These are phyloP conservation scores for Pythium oligandrum DNA, from an alignment of 352 stramenopile species.

Conservation along the genomic window DNA sequence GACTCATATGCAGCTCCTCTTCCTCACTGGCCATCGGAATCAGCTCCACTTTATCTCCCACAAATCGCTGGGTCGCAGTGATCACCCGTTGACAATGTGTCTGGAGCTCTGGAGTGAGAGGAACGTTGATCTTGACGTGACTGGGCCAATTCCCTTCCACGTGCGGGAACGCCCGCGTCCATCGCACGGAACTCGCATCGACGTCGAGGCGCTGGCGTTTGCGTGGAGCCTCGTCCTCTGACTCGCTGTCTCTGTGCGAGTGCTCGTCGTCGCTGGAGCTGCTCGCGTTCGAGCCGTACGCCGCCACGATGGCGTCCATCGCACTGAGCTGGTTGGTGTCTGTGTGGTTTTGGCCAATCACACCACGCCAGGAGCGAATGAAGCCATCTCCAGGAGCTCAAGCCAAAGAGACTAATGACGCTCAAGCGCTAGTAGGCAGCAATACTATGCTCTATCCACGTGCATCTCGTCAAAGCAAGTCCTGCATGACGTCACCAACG, in stretches of 20 bases:
- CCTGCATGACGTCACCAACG: too few species aligned
- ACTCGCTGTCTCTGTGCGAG: neutral
- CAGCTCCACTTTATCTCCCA: constrained; percentile 16
- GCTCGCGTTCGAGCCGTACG: constrained; percentile 20
- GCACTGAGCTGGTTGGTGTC: too few species aligned
- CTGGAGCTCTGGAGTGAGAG: constrained; percentile 19
- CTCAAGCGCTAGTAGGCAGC: too few species aligned
- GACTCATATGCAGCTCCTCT: constrained; percentile 50
- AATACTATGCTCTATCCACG: too few species aligned
- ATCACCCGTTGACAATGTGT: constrained; percentile 24
- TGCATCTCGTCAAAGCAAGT: too few species aligned
- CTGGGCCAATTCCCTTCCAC: constrained; percentile 83
- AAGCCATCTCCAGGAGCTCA: too few species aligned
- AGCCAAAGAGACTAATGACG: too few species aligned
- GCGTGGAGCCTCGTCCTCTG: neutral
- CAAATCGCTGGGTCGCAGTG: constrained; percentile 22
- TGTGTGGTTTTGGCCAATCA: neutral
- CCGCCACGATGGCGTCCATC: constrained; percentile 38
- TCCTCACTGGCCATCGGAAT: neutral
- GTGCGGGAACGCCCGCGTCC: constrained; percentile 64
- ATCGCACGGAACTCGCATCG: constrained; percentile 19
- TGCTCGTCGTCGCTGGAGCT: constrained; percentile 15
- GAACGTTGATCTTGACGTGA: constrained; percentile 55
- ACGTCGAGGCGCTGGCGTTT: constrained; percentile 38
- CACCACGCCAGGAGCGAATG: too few species aligned